phyloP scores from a whole-genome alignment of 225 moss, liverwort and hornwort genomes.

The Pseudoscleropodium purum region DNA sequence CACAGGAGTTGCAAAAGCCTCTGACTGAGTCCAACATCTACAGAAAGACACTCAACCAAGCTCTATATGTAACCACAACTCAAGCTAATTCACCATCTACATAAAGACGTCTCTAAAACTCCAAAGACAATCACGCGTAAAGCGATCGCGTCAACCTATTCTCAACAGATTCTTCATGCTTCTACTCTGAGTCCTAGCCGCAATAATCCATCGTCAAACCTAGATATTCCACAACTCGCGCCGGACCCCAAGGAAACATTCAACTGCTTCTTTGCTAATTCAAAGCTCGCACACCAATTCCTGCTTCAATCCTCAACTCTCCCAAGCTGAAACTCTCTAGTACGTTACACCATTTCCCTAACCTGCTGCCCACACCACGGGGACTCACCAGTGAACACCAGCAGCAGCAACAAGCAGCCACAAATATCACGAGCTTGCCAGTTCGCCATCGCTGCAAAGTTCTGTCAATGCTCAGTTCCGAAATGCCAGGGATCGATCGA shows the following conservation, averaged over 20 bases:
- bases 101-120: neutral
- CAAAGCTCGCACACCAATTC: neutral
- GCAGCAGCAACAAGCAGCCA: constrained; percentile 32
- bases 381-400: constrained; percentile 33
- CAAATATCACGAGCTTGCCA: constrained; percentile 41
- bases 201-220: neutral
- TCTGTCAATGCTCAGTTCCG: neutral
- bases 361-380: neutral
- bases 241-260: neutral
- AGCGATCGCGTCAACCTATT: neutral
- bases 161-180: neutral
- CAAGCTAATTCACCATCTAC: neutral
- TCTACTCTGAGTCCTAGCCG: neutral
- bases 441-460: constrained; percentile 9
- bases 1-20: neutral
- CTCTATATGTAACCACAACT: neutral
- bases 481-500: neutral
- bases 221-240: neutral
- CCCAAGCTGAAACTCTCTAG: neutral
- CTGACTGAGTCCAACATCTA: no score
- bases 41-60: neutral
- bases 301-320: neutral
- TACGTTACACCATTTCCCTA: neutral
- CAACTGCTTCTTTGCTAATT: neutral
- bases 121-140: neutral